A percentile compares a stretch with the other conserved stretches of the same genome.
Evolutionary conservation across 805 yeast genomes (phyloP).

Genomic region (Starmerella apicola): DNA sequence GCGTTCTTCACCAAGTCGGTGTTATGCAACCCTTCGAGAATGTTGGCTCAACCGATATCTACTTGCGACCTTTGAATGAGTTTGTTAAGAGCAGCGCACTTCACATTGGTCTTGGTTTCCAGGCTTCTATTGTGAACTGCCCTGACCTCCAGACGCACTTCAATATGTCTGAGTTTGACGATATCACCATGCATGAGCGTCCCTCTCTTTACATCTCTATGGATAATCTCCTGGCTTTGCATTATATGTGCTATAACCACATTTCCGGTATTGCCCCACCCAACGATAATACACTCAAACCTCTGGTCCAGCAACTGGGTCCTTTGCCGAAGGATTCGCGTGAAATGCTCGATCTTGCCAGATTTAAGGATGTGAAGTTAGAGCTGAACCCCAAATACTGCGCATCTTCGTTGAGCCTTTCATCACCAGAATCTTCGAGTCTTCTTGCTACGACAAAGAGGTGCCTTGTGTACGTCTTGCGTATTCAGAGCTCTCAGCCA

Average conservation of each 20-base stretch:
- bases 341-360: slow-evolving; percentile 39
- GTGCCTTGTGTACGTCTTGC: slow-evolving; percentile 66
- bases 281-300: slow-evolving; percentile 43
- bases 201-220: slow-evolving; percentile 30
- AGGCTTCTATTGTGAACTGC: slow-evolving; percentile 37
- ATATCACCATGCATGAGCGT: slow-evolving; percentile 42
- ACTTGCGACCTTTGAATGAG: slow-evolving; percentile 68
- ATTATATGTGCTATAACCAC: slow-evolving; percentile 28
- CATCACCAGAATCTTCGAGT: slow-evolving; percentile 26
- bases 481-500: slow-evolving; percentile 56
- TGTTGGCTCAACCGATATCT: slow-evolving; percentile 37
- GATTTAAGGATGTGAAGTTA: slow-evolving; percentile 41
- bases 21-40: slow-evolving; percentile 48
- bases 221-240: slow-evolving; percentile 29
- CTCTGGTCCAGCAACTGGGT: slow-evolving; percentile 32
- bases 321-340: slow-evolving; percentile 34
- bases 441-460: slow-evolving; percentile 43
- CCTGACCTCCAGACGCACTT: slow-evolving; percentile 48
- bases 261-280: slow-evolving; percentile 19
- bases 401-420: slow-evolving; percentile 17
- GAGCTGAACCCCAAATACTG: slow-evolving; percentile 47
- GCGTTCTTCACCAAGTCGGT: slow-evolving; percentile 53
- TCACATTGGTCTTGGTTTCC: slow-evolving; percentile 35
- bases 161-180: slow-evolving; percentile 49
- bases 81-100: slow-evolving; percentile 44